Conservation (phyloP, 139 green algal species). For the Axilococcus clingmanii region DNA sequence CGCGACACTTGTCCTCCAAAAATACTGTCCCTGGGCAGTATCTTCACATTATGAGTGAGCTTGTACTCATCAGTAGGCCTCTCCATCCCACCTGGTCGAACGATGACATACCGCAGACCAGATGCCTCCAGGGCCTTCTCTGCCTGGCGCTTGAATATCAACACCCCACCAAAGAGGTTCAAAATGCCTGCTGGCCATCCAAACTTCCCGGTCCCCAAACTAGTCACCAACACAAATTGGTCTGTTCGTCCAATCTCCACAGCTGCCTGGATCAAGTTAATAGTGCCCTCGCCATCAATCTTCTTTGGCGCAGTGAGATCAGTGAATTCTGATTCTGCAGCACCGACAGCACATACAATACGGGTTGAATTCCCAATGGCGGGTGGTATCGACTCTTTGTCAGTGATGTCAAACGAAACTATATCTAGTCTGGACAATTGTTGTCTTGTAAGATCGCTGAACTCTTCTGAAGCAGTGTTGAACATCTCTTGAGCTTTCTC, state of each 20-base stretch:
- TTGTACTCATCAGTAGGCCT: slow-evolving; percentile 79
- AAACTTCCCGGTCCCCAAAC: slow-evolving; percentile 79
- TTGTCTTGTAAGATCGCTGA: slow-evolving; percentile 9
- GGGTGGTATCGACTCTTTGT: slow-evolving; percentile 37
- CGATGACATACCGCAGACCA: slow-evolving; percentile 80
- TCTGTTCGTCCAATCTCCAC: slow-evolving; percentile 40
- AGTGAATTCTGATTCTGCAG: slow-evolving; percentile 49
- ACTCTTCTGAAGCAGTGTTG: no score
- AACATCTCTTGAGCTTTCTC: no score
- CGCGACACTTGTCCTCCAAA: slow-evolving; percentile 80
- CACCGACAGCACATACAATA: slow-evolving; percentile 71
- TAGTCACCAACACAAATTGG: slow-evolving; percentile 79
- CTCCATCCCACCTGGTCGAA: slow-evolving; percentile 88
- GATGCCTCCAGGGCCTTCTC: slow-evolving; percentile 69
- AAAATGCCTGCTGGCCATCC: slow-evolving; percentile 59
- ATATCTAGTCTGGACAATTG: slow-evolving; percentile 11
- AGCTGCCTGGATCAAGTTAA: slow-evolving; percentile 56
- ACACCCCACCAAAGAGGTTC: slow-evolving; percentile 83
- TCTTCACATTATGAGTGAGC: slow-evolving; percentile 72
- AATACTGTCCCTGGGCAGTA: slow-evolving; percentile 49
- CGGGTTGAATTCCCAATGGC: slow-evolving; percentile 57
- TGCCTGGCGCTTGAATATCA: slow-evolving; percentile 74
- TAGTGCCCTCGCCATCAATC: slow-evolving; percentile 67
- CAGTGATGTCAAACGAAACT: slow-evolving; percentile 54
- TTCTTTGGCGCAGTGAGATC: slow-evolving; percentile 43